Percentiles rank a stretch among this genome's conserved stretches.
These are phyloP conservation scores for Saccharomycopsis javanensis DNA, from an alignment of 805 yeast genomes.

Conservation along the genomic window DNA sequence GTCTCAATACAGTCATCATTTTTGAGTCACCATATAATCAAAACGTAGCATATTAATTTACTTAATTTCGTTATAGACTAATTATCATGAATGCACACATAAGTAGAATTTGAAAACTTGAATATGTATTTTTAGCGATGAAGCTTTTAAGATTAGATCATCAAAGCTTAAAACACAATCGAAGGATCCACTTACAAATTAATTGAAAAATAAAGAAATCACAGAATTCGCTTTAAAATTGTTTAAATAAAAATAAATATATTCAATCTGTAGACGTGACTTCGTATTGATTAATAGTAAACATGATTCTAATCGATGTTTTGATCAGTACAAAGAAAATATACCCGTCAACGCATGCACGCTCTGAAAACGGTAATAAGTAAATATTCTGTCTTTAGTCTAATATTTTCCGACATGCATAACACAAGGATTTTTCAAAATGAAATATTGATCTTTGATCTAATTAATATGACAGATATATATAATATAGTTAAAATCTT, in stretches of 20 bases:
- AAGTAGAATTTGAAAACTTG: too few species aligned
- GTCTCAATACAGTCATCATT: background rate
- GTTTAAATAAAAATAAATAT: background rate
- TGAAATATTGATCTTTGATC: background rate
- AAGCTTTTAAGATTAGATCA: too few species aligned
- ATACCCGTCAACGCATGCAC: constrained; percentile 1
- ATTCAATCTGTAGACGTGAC: background rate
- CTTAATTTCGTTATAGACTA: too few species aligned
- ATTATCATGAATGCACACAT: too few species aligned
- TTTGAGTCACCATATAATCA: background rate
- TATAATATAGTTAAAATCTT: background rate
- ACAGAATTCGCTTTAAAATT: background rate
- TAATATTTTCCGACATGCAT: constrained; percentile 1
- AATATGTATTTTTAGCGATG: too few species aligned
- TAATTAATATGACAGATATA: background rate
- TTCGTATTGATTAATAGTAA: background rate
- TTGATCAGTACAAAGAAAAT: background rate
- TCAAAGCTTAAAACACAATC: too few species aligned
- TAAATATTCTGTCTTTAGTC: background rate
- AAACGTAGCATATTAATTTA: too few species aligned
- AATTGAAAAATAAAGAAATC: background rate
- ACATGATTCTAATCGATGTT: background rate
- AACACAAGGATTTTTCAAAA: background rate
- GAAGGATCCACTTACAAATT: too few species aligned
- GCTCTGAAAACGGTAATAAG: background rate